A percentile compares a stretch with the other conserved stretches of the same genome.
These are phyloP conservation scores for Flaveria linearis DNA, from an alignment of 129 eudicot genomes.

Conservation along the genomic window DNA sequence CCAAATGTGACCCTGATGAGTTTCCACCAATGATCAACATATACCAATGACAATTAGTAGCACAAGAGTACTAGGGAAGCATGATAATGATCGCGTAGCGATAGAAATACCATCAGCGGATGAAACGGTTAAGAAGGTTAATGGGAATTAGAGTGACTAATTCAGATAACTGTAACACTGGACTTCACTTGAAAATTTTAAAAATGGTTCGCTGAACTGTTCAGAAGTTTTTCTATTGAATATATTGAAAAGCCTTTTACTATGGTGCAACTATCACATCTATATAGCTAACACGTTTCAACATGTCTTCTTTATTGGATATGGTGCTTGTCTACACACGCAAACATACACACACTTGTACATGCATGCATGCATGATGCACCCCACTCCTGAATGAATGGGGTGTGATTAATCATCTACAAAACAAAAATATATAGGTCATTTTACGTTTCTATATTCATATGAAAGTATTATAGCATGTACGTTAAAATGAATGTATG, in stretches of 20 bases:
- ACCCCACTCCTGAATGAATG: not conserved
- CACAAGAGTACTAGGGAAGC: slow-evolving; percentile 13
- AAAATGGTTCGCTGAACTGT: not conserved
- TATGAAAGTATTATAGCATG: too few species aligned
- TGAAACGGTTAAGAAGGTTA: slow-evolving; percentile 16
- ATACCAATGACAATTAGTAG: slow-evolving; percentile 29
- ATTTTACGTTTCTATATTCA: too few species aligned
- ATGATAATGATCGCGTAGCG: slow-evolving; percentile 17
- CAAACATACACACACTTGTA: slow-evolving; percentile 6
- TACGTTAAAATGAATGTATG: too few species aligned
- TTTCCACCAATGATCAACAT: slow-evolving; percentile 33
- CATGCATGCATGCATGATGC: too few species aligned
- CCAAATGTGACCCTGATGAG: slow-evolving; percentile 30
- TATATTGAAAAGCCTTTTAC: slow-evolving; percentile 26
- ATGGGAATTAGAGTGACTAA: slow-evolving; percentile 12
- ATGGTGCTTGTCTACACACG: slow-evolving; percentile 33
- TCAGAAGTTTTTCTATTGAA: slow-evolving; percentile 26
- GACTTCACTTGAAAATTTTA: slow-evolving; percentile 26
- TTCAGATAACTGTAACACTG: slow-evolving; percentile 11
- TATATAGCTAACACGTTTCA: slow-evolving; percentile 15
- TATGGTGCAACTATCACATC: slow-evolving; percentile 33
- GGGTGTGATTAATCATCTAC: too few species aligned
- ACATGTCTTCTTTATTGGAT: slow-evolving; percentile 22
- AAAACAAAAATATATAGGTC: too few species aligned
- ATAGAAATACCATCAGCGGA: slow-evolving; percentile 33